Conservation (phyloP, 345 rosid species). For the Geranium brycei region DNA sequence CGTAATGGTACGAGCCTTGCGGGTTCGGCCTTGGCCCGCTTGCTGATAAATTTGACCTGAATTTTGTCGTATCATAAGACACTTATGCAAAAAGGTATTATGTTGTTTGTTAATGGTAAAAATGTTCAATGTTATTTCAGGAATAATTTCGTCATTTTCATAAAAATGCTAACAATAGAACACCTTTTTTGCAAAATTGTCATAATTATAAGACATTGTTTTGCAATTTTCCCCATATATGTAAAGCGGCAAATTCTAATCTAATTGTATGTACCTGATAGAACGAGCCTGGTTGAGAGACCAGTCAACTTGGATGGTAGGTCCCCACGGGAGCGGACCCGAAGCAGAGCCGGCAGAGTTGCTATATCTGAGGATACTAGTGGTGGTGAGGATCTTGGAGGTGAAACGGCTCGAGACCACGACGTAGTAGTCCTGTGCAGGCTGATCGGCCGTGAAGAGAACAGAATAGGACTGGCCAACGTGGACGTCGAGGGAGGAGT, state of each 20-base stretch:
- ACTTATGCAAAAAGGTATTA: too few relatives aligned
- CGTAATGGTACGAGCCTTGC: constrained; percentile 22
- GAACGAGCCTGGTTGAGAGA: constrained; percentile 34
- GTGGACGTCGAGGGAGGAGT: constrained; percentile 27
- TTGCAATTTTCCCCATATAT: too few relatives aligned
- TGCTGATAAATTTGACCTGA: constrained; percentile 42
- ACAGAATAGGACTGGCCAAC: constrained; percentile 31
- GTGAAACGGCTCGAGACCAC: constrained; percentile 26
- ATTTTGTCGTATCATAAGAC: too few relatives aligned
- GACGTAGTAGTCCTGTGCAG: constrained; percentile 23
- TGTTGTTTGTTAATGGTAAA: too few relatives aligned
- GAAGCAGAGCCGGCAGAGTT: constrained; percentile 24
- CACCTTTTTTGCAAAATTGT: too few relatives aligned
- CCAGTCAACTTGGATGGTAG: constrained; percentile 22
- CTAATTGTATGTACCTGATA: constrained; percentile 35
- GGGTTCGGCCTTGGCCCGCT: constrained; percentile 27
- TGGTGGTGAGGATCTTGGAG: constrained; percentile 16
- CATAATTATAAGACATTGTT: too few relatives aligned
- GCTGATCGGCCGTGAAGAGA: constrained; percentile 28
- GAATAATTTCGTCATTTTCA: too few relatives aligned
- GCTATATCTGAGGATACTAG: constrained; percentile 22
- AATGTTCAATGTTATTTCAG: too few relatives aligned
- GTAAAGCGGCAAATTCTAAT: too few relatives aligned
- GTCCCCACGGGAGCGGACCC: constrained; percentile 27
- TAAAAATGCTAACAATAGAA: too few relatives aligned